These are phyloP conservation scores for Camellia japonica DNA, from an alignment of 148 eudicot species.

Conservation along the genomic window DNA sequence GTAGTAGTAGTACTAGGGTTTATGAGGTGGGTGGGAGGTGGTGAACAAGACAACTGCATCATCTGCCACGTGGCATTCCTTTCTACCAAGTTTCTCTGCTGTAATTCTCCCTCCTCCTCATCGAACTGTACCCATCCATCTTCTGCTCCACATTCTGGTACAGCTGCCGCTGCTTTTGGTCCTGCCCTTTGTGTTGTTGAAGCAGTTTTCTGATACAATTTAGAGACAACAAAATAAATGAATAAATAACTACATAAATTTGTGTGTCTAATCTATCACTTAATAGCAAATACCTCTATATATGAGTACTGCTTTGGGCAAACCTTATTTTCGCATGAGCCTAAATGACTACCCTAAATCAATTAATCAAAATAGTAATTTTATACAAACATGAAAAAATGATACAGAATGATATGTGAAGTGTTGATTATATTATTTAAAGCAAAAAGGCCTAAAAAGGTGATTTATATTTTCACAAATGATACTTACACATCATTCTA, in stretches of 20 bases:
- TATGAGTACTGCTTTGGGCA: too few relatives aligned
- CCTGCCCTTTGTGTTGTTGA: slow-evolving; percentile 31
- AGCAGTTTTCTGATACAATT: slow-evolving; percentile 29
- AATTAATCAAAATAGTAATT: too few relatives aligned
- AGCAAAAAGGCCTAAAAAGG: too few relatives aligned
- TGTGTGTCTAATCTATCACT: background rate
- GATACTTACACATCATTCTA: too few relatives aligned
- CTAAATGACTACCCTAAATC: background rate
- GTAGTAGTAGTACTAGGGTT: background rate
- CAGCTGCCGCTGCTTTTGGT: slow-evolving; percentile 26
- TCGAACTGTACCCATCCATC: slow-evolving; percentile 24
- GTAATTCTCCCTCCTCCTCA: slow-evolving; percentile 25
- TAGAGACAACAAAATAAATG: background rate
- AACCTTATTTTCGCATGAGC: background rate
- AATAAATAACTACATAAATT: background rate
- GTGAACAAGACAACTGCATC: slow-evolving; percentile 18
- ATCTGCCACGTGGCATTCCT: slow-evolving; percentile 69
- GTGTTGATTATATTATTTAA: too few relatives aligned
- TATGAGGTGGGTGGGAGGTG: slow-evolving; percentile 19
- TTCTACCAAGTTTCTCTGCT: slow-evolving; percentile 23
- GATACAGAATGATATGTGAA: too few relatives aligned
- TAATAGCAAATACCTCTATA: background rate
- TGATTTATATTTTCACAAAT: too few relatives aligned
- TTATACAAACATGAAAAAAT: too few relatives aligned
- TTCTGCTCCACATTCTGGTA: slow-evolving; percentile 26